Conservation (phyloP, 2,329 filamentous ascomycete genomes). For the Mollisia scopiformis region DNA sequence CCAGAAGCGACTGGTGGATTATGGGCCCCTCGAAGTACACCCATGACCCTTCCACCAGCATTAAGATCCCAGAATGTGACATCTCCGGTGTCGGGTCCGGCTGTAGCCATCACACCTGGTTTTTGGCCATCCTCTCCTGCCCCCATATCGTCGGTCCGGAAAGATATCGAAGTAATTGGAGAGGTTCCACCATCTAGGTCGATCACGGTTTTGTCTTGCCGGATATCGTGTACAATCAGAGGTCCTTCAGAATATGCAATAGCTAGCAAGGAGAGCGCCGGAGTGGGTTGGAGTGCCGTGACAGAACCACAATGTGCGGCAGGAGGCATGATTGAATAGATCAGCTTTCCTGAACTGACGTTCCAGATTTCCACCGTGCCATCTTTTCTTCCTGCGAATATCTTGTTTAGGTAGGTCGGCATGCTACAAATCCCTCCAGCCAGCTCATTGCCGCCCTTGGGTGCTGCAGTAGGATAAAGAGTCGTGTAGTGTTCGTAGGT, state of each 20-base stretch:
- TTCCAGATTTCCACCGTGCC: conserved; percentile 98
- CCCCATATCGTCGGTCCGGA: conserved; percentile 86
- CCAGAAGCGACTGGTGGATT: conserved; percentile 64
- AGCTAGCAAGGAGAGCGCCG: conserved; percentile 82
- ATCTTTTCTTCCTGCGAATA: conserved; percentile 85
- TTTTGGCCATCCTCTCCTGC: conserved; percentile 85
- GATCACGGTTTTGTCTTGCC: conserved; percentile 74
- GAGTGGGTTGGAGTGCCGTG: conserved; percentile 83
- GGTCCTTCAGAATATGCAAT: conserved; percentile 84
- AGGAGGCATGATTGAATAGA: conserved; percentile 86
- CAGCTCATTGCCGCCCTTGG: conserved; percentile 66
- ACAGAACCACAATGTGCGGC: conserved; percentile 74
- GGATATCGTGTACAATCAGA: conserved; percentile 79
- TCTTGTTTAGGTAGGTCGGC: conserved; percentile 95
- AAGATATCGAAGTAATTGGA: conserved; percentile 81
- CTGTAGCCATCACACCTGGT: conserved; percentile 92
- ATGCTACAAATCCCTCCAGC: conserved; percentile 82
- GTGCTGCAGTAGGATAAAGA: conserved; percentile 59
- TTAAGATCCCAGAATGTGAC: conserved; percentile 97
- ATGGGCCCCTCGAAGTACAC: conserved; percentile 85
- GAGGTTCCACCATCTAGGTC: conserved; percentile 68
- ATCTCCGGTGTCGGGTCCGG: conserved; percentile 78
- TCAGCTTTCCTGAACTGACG: conserved; percentile 84
- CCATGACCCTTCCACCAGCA: conserved; percentile 81
- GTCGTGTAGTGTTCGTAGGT: conserved; percentile 91